A percentile compares a stretch with the other conserved stretches of the same genome.
Conservation (phyloP, 768 basidiomycete genomes). For the Hydnomerulius pinastri region DNA sequence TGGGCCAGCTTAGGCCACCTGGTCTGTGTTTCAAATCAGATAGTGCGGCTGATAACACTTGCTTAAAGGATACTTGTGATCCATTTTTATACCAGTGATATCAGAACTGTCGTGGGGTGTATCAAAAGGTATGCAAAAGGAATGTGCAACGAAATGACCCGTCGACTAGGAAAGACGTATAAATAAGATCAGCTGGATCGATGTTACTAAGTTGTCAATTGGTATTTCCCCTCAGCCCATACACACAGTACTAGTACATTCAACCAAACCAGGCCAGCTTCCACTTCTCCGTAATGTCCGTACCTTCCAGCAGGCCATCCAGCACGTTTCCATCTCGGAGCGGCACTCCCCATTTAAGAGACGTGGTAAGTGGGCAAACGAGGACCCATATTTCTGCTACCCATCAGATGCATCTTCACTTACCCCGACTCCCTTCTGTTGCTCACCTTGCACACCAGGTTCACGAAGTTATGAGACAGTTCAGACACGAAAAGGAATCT, state of each 20-base stretch:
- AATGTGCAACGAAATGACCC: too few species aligned
- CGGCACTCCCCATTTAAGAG: slow-evolving; percentile 43
- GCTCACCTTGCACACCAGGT: slow-evolving; percentile 53
- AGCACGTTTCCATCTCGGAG: slow-evolving; percentile 39
- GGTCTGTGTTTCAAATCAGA: too few species aligned
- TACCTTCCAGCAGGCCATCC: slow-evolving; percentile 23
- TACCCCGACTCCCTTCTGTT: slow-evolving; percentile 32
- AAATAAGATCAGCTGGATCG: slow-evolving; percentile 17
- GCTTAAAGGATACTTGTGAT: too few species aligned
- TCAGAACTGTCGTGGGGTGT: background rate
- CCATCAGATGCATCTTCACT: slow-evolving; percentile 29
- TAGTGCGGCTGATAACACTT: too few species aligned
- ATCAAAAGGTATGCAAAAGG: too few species aligned
- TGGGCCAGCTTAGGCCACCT: too few species aligned
- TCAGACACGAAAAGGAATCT: slow-evolving; percentile 79
- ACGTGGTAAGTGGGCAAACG: slow-evolving; percentile 38
- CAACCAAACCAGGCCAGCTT: slow-evolving; percentile 9
- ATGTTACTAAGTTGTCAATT: slow-evolving; percentile 4
- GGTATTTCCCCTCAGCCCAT: slow-evolving; percentile 17
- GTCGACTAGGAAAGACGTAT: too few species aligned
- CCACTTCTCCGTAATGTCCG: slow-evolving; percentile 21
- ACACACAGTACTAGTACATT: too few species aligned
- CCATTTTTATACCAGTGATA: too few species aligned
- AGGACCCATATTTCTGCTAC: background rate
- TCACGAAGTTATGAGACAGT: slow-evolving; percentile 63